Evolutionary conservation across 371 early-diverging fungal genomes (phyloP), one percentile per base, ranked within the genome.

Genomic region (Ordospora pajunii): DNA sequence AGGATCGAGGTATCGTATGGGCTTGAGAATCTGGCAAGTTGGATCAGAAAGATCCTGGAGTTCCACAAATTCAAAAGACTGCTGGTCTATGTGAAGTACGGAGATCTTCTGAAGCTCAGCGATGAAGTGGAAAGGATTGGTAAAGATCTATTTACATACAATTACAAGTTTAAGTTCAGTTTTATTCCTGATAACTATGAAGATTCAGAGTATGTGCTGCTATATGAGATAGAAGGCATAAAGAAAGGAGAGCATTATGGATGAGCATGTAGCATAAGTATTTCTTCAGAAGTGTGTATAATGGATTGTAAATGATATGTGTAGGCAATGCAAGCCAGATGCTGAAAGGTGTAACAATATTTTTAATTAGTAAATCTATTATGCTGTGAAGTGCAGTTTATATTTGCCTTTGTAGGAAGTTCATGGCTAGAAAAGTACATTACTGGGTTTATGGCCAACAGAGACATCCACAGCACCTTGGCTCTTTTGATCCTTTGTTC

Each of bases 401-500:
- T 32, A 32, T 32, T 32, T 32, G 5, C 32, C 21, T 12, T 27
- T 46, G 27, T 66, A 19, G 21, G 21, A 22, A 65, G 11, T 8
- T n/a, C 32, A 42, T 21, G 42, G 19, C 11, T 11, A 27, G 27
- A 45, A 10, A 45, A 19, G 37, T 10, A 65, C 32, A 65, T 43
- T 44, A 65, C 23, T 25, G 14, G 43, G 32, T 32, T 32, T 1
- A 45, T 43, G 21, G 17, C 22, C 45, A 43, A 2, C 5, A 73
- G 44, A 53, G 43, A 21, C 44, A 73, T 21, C 43, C 63, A 52
- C 21, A 44, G 45, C 43, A 52, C 14, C 17, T 23, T 70, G 45
- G 53, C 17, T 52, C 32, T 37, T 25, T 43, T 32, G 76, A 44
- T 22, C 78, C 78, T 23, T 8, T 23, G 50, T 80, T 68, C n/a